These are phyloP conservation scores for Neopestalotiopsis sp. DNA, from an alignment of 2,329 filamentous ascomycete genomes.

Conservation along the genomic window DNA sequence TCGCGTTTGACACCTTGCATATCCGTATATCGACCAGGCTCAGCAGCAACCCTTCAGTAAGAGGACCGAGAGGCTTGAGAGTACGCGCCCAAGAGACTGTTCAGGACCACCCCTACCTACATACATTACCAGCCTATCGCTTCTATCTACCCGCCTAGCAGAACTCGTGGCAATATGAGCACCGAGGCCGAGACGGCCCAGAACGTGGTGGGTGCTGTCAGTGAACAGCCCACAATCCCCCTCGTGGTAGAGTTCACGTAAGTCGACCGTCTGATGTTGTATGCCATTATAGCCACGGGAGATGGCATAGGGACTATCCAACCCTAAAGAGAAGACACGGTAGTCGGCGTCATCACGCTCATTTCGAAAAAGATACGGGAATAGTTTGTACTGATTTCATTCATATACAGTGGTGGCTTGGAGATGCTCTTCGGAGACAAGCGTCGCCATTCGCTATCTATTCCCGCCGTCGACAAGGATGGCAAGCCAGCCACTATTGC, in stretches of 20 bases:
- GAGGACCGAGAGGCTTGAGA: background rate
- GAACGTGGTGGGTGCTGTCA: slow-evolving; percentile 6
- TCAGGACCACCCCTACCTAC: background rate
- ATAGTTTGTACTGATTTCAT: background rate
- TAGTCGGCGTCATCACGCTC: background rate
- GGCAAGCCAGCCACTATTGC: slow-evolving; percentile 71
- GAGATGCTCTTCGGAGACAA: slow-evolving; percentile 92
- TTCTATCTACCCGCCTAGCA: background rate
- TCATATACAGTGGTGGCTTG: slow-evolving; percentile 73
- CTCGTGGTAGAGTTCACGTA: slow-evolving; percentile 18
- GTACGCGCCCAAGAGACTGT: background rate
- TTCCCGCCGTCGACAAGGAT: slow-evolving; percentile 67
- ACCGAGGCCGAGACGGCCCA: slow-evolving; percentile 5
- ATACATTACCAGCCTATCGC: too few species aligned
- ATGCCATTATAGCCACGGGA: background rate
- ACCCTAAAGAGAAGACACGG: background rate
- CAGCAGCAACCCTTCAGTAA: background rate
- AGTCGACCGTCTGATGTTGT: background rate
- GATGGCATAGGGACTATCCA: too few species aligned
- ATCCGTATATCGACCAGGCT: background rate
- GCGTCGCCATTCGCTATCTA: slow-evolving; percentile 70
- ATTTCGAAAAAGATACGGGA: background rate
- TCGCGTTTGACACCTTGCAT: background rate
- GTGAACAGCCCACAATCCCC: slow-evolving; percentile 11
- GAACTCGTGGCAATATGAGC: slow-evolving; percentile 9